phyloP scores from a whole-genome alignment of 2,329 filamentous ascomycete species.

The Chalaropsis ovoidea region DNA sequence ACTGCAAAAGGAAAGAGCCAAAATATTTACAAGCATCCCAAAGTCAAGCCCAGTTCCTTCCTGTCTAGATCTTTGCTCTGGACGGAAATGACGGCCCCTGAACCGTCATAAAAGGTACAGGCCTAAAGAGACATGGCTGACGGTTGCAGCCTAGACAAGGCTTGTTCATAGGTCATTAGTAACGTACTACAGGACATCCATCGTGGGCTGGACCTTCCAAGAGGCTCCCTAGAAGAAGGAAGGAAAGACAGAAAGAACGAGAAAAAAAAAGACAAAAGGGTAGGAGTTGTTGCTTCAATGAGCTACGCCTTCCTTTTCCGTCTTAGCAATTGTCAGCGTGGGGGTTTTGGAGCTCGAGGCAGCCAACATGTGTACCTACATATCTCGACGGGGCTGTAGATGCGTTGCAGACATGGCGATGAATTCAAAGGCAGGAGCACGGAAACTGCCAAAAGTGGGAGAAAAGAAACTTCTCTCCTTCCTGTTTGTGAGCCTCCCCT shows the following conservation, averaged over 20 bases:
- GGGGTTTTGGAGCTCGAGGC: not conserved
- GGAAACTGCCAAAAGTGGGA: not conserved
- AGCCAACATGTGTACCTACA: not conserved
- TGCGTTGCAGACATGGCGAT: not conserved
- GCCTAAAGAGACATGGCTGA: not conserved
- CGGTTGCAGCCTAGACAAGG: conserved; percentile 1
- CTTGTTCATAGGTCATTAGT: not conserved
- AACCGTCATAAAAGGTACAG: not conserved
- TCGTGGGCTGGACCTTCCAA: not conserved
- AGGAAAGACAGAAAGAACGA: not conserved
- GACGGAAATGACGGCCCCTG: conserved; percentile 13
- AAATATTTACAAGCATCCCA: not conserved
- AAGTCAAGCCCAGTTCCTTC: not conserved
- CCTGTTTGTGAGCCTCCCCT: not conserved
- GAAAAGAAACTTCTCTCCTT: not conserved
- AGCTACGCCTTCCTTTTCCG: not conserved
- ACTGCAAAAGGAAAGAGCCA: not conserved
- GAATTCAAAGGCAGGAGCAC: not conserved
- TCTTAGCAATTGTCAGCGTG: conserved; percentile 8
- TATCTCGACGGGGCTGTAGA: not conserved
- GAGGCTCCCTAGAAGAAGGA: not conserved
- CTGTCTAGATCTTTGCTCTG: not conserved
- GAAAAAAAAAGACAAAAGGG: not conserved
- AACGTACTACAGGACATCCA: not conserved
- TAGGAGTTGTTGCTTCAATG: not conserved